Percentiles rank a stretch among this genome's conserved stretches.
phyloP scores from a whole-genome alignment of 768 basidiomycete genomes.

The Trametes villosa region DNA sequence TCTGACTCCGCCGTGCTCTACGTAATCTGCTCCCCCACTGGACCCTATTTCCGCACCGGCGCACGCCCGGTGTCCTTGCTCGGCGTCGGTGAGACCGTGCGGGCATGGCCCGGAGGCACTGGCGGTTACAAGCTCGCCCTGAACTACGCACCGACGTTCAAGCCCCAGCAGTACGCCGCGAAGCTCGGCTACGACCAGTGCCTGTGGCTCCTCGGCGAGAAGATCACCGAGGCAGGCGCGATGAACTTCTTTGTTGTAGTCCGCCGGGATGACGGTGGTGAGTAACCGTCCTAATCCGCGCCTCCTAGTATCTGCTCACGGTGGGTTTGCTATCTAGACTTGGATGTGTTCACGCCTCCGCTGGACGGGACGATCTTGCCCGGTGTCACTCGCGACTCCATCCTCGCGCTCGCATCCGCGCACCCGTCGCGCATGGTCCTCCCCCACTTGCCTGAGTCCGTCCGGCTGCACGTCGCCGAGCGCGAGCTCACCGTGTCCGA shows the following conservation, averaged over 20 bases:
- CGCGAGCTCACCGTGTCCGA: conserved; percentile 50
- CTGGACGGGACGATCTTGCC: conserved; percentile 92
- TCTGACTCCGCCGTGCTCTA: conserved; percentile 84
- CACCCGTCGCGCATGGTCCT: conserved; percentile 47
- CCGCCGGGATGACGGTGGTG: conserved; percentile 47
- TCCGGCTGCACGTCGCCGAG: conserved; percentile 46
- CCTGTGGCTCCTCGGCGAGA: conserved; percentile 55
- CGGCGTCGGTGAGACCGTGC: conserved; percentile 51
- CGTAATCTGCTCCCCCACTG: conserved; percentile 74
- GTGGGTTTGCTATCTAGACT: conserved; percentile 43
- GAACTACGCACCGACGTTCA: conserved; percentile 45
- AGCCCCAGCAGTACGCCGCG: conserved; percentile 54
- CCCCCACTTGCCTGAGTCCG: conserved; percentile 48
- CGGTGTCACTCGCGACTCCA: conserved; percentile 88
- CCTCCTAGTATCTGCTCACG: background rate
- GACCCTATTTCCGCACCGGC: conserved; percentile 54
- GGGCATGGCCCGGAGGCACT: conserved; percentile 60
- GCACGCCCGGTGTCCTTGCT: conserved; percentile 54
- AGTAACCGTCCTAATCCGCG: conserved; percentile 4
- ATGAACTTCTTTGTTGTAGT: conserved; percentile 63
- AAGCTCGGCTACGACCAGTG: conserved; percentile 57
- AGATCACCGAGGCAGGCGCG: conserved; percentile 47
- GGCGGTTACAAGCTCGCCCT: conserved; percentile 58
- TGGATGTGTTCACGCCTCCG: conserved; percentile 87
- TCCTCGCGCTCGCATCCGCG: conserved; percentile 69